Evolutionary conservation across 371 early-diverging fungal species (phyloP), one percentile per base, ranked within the genome.

Genomic region (Mucor ambiguus): DNA sequence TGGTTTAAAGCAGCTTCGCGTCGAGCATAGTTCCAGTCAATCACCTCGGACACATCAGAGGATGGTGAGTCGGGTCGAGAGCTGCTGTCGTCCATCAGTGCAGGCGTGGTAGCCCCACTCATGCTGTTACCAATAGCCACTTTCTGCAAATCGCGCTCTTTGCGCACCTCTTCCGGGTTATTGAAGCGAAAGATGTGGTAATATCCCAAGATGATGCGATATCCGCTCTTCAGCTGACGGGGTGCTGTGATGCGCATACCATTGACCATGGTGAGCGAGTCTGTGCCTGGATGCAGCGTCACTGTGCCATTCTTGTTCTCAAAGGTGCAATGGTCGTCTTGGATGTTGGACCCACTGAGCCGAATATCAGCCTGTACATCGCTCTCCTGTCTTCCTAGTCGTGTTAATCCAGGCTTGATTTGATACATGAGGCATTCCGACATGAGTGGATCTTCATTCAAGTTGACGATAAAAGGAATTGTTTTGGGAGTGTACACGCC

Each of bases 371-470:
- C 87, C 0, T 68, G 73, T 1, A 55, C 65, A 2, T 82, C 62
- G 7, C 80, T 79, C 30, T 84, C 88, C 28, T 82, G 71, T 28
- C 81, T 72, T 22, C 95, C 96, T 2, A 95, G 92, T 0, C 77
- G 72, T 0, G 94, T 94, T 9, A 73, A 72, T 5, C 96, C 96
- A 4, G 87, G 88, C 56, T 92, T 92, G 60, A 96, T 81, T 61
- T 92, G 90, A 73, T 95, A 95, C 48, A 96, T 89, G 14, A 96
- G 76, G 60, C 95, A 95, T 73, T 96, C 94, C 10, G 92, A 90
- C 92, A 94, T 91, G 52, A 92, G 86, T 18, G 95, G 95, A 74
- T 96, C 95, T 66, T 95, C 95, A 73, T 92, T 94, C 57, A 95
- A 79, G 65, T 95, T 96, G 60, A 95, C 90, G 48, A 96, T 80